A percentile compares a stretch with the other conserved stretches of the same genome.
These are phyloP conservation scores for Mycogone perniciosa DNA, from an alignment of 2,329 filamentous ascomycete genomes.

Conservation along the genomic window DNA sequence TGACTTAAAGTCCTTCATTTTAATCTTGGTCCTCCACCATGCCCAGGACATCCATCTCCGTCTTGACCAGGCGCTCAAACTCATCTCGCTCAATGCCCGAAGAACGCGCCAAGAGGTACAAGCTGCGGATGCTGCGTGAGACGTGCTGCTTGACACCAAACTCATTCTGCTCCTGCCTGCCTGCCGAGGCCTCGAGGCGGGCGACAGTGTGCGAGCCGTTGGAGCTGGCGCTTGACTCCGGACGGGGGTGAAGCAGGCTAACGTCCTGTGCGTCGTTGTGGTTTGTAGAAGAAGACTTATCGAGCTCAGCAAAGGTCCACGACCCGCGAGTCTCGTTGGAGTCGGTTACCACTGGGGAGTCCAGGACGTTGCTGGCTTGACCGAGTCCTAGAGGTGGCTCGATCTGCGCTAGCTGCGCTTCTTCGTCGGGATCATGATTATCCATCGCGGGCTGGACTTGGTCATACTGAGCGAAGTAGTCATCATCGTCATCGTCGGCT, in stretches of 20 bases:
- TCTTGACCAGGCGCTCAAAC: slow-evolving; percentile 65
- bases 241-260: slow-evolving; percentile 44
- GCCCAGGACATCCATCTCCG: slow-evolving; percentile 63
- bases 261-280: slow-evolving; percentile 30
- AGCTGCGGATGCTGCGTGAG: slow-evolving; percentile 67
- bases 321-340: slow-evolving; percentile 25
- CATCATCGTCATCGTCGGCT: slow-evolving; percentile 48
- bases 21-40: slow-evolving; percentile 56
- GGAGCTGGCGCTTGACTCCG: slow-evolving; percentile 52
- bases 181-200: slow-evolving; percentile 51
- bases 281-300: slow-evolving; percentile 30
- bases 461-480: slow-evolving; percentile 72
- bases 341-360: slow-evolving; percentile 21
- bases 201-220: slow-evolving; percentile 54
- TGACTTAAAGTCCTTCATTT: slow-evolving; percentile 1
- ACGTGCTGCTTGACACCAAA: slow-evolving; percentile 75
- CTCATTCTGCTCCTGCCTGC: slow-evolving; percentile 56
- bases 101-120: slow-evolving; percentile 63
- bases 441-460: slow-evolving; percentile 76
- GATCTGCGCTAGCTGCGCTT: slow-evolving; percentile 27
- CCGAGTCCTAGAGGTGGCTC: slow-evolving; percentile 28
- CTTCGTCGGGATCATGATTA: slow-evolving; percentile 73
- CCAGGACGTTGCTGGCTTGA: slow-evolving; percentile 9
- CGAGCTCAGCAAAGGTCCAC: slow-evolving; percentile 38
- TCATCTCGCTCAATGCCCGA: slow-evolving; percentile 69